Evolutionary conservation across 306 rosid genomes (phyloP).

Genomic region (Styphnolobium japonicum): DNA sequence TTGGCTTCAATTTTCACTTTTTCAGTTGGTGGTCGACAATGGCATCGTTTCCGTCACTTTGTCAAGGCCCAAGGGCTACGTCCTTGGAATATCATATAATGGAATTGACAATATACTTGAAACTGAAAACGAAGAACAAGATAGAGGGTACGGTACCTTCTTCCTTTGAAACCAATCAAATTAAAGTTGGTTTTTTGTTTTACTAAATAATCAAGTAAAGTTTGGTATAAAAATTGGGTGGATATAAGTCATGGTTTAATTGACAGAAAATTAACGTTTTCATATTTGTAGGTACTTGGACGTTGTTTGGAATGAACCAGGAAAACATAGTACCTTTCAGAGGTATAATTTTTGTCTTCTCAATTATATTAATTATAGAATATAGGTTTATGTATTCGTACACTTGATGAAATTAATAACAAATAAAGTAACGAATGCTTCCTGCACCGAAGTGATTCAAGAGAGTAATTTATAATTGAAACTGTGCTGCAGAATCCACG

Average conservation of each 20-base stretch:
- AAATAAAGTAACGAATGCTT: neutral
- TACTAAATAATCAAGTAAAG: neutral
- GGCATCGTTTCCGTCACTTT: slow-evolving; percentile 59
- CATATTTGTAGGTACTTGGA: slow-evolving; percentile 62
- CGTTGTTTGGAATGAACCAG: slow-evolving; percentile 56
- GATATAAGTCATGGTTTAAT: neutral
- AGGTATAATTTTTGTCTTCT: slow-evolving; percentile 38
- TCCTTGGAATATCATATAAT: slow-evolving; percentile 55
- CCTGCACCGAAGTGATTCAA: neutral
- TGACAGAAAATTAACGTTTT: neutral
- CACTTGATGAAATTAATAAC: neutral
- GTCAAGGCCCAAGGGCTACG: slow-evolving; percentile 57
- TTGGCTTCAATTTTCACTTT: slow-evolving; percentile 25
- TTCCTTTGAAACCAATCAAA: neutral
- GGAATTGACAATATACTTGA: slow-evolving; percentile 66
- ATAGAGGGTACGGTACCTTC: slow-evolving; percentile 61
- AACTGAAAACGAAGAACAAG: slow-evolving; percentile 8
- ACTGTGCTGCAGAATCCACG: slow-evolving; percentile 46
- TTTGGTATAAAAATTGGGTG: neutral
- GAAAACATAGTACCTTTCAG: neutral
- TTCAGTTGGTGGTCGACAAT: slow-evolving; percentile 63
- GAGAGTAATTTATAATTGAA: neutral
- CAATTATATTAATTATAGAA: neutral
- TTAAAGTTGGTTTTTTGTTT: neutral
- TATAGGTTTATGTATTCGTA: neutral